Evolutionary conservation across 2,329 filamentous ascomycete species (phyloP).

Genomic region (Laburnicola sp.): DNA sequence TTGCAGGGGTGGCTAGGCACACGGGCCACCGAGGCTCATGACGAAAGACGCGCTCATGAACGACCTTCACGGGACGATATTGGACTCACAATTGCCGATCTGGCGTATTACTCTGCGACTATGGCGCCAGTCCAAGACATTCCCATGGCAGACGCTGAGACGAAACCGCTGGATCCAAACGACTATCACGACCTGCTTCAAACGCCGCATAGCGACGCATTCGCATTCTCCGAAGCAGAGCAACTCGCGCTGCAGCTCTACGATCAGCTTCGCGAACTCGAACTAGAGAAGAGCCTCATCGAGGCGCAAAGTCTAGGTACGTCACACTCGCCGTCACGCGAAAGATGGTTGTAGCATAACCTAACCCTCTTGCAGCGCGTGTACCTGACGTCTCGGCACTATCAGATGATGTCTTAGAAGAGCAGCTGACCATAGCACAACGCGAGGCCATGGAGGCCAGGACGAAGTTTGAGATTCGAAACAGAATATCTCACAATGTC

Average conservation of each 20-base stretch:
- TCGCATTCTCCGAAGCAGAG: slow-evolving; percentile 68
- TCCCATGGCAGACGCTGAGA: slow-evolving; percentile 25
- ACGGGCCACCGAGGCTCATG: slow-evolving; percentile 27
- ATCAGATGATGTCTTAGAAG: slow-evolving; percentile 57
- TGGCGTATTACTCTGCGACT: background rate
- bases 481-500: slow-evolving; percentile 69
- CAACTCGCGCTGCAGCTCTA: slow-evolving; percentile 68
- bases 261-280: slow-evolving; percentile 70
- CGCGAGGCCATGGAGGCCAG: slow-evolving; percentile 70
- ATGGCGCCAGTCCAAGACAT: slow-evolving; percentile 30
- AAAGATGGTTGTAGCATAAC: background rate
- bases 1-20: slow-evolving; percentile 32
- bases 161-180: slow-evolving; percentile 15
- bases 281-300: slow-evolving; percentile 71
- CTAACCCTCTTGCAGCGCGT: slow-evolving; percentile 31
- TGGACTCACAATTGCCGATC: slow-evolving; percentile 9
- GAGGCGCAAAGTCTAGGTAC: slow-evolving; percentile 46
- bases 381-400: slow-evolving; percentile 40
- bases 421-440: slow-evolving; percentile 59
- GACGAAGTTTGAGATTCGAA: slow-evolving; percentile 69
- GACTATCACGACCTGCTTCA: slow-evolving; percentile 45
- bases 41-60: slow-evolving; percentile 17
- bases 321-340: slow-evolving; percentile 4
- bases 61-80: slow-evolving; percentile 1
- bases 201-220: slow-evolving; percentile 51